phyloP scores from a whole-genome alignment of 768 basidiomycete genomes.

The Mycena rosella region DNA sequence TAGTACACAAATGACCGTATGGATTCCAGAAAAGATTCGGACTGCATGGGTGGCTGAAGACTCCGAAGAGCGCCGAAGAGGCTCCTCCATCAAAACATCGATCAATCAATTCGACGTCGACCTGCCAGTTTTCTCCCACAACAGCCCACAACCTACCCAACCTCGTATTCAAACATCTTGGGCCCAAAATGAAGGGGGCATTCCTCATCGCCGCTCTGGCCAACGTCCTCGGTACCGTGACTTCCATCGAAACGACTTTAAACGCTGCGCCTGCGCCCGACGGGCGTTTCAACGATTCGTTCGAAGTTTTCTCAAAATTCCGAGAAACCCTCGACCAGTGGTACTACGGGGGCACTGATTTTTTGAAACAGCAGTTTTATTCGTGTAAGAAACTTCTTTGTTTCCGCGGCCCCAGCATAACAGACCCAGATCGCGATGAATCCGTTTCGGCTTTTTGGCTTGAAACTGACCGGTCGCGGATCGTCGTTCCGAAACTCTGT shows the following conservation, averaged over 20 bases:
- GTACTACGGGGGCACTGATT: neutral
- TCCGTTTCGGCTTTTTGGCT: neutral
- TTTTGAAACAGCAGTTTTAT: slow-evolving; percentile 1
- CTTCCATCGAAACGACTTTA: neutral
- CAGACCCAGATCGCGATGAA: neutral
- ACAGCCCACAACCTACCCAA: too few species aligned
- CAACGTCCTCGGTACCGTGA: neutral
- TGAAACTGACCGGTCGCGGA: slow-evolving; percentile 19
- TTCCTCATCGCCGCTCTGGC: neutral
- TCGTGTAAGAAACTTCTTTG: slow-evolving; percentile 3
- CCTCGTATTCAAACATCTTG: neutral
- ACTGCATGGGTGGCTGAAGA: too few species aligned
- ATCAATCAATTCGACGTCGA: too few species aligned
- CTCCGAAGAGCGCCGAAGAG: too few species aligned
- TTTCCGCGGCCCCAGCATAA: neutral
- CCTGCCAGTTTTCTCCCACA: too few species aligned
- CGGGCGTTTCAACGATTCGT: neutral
- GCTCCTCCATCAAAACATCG: too few species aligned
- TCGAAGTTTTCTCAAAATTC: neutral
- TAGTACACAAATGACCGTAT: too few species aligned
- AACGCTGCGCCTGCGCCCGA: neutral
- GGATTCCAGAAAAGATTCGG: too few species aligned
- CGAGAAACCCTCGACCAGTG: slow-evolving; percentile 6
- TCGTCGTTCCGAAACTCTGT: slow-evolving; percentile 26
- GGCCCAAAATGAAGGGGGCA: neutral